These are phyloP conservation scores for Apiotrichum laibachii DNA, from an alignment of 1,284 basidiomycete genomes.

Conservation along the genomic window DNA sequence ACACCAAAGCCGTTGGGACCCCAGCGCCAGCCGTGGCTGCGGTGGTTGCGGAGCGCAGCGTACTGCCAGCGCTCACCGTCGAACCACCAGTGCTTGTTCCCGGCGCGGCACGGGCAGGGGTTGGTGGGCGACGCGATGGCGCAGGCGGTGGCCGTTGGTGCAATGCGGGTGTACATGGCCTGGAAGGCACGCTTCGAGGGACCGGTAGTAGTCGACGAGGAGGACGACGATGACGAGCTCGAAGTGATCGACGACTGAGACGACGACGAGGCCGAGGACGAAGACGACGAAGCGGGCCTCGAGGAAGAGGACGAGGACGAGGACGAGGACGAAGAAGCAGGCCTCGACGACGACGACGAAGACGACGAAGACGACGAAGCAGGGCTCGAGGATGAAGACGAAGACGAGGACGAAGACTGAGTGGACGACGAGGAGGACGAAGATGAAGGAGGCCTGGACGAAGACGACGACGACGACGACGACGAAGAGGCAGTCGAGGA, in stretches of 20 bases:
- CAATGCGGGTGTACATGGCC: neutral
- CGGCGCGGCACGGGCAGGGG: neutral
- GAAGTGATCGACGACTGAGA: neutral
- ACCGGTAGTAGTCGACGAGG: neutral
- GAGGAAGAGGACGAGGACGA: neutral
- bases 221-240: neutral
- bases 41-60: neutral
- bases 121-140: neutral
- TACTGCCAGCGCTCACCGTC: neutral
- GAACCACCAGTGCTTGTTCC: neutral
- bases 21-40: neutral
- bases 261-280: neutral
- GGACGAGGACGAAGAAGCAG: neutral
- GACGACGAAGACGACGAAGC: neutral
- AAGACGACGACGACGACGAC: neutral
- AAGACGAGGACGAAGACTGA: neutral
- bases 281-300: neutral
- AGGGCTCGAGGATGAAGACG: neutral
- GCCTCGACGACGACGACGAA: too few relatives aligned
- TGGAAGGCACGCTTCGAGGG: neutral
- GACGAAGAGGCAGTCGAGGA: neutral
- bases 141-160: neutral
- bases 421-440: neutral
- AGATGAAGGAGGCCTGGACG: neutral
- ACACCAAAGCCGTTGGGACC: neutral